Base-by-base conservation (phyloP, 768 basidiomycete species). In the Mycena sanguinolenta region DNA sequence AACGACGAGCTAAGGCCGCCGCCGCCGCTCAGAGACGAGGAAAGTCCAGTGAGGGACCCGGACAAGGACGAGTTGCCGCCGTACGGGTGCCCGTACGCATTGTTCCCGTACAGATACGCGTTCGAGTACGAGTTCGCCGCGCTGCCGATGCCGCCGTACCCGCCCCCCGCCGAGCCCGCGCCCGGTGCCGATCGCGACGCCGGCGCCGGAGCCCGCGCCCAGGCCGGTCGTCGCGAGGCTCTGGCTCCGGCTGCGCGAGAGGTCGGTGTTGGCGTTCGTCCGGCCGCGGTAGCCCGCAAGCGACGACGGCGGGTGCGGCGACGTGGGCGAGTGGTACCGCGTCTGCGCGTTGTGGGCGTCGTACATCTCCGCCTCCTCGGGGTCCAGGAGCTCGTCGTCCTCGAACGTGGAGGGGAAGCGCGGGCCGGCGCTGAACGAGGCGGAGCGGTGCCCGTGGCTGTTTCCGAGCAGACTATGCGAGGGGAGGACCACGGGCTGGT, bases 381-480 rank as follows among this genome's bases (percentile, higher is more conserved):
- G 67, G 36, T 69, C 71, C 4, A 69, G 52, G n/a, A 73, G 71
- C 71, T 73, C 71, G 67, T 73, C 71, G 50, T 73, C 71, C 44
- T 69, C 71, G 49, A 69, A 69, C 0, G 71, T 73, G 19, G 62
- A 60, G 2, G 67, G 63, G 30, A 73, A 73, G 36, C 71, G 67
- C 27, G 32, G 46, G 36, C 27, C 25, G 27, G 62, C 50, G 46
- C 9, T 9, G 36, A 36, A 59, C 21, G 38, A 59, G 49, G 65
- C 21, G 49, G 44, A 28, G 36, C 46, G 59, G 23, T 50, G 49
- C 23, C 49, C 14, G n/a, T n/a, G n/a, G n/a, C n/a, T n/a, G n/a
- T n/a, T n/a, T n/a, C n/a, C n/a, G n/a, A 9, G 49, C 44, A 42
- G 25, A 10, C 28, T 12, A 25, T 21, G 44, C 44, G 8, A 46